Evolutionary conservation across 176 grass and related monocot species (phyloP).

Genomic region (Carex kokanica): DNA sequence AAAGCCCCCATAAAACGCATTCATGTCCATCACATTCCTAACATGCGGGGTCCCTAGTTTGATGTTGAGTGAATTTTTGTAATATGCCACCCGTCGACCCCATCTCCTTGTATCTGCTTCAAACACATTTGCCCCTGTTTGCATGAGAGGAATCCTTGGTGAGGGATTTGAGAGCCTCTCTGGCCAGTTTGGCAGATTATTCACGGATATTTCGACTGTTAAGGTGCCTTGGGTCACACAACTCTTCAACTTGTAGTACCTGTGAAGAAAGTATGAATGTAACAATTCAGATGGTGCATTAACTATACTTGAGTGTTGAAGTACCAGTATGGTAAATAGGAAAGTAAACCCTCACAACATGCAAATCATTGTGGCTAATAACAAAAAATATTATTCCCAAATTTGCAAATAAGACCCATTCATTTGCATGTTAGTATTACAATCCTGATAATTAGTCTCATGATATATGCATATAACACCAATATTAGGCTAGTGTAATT

Average conservation of each 20-base stretch:
- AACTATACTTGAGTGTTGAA: neutral
- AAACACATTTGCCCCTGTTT: conserved; percentile 51
- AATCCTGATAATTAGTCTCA: neutral
- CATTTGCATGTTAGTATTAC: neutral
- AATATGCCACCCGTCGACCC: conserved; percentile 58
- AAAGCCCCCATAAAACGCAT: conserved; percentile 81
- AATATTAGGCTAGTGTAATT: neutral
- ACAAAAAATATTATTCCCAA: neutral
- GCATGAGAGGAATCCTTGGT: conserved; percentile 51
- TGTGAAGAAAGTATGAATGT: conserved; percentile 17
- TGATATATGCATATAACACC: neutral
- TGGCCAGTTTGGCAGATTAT: conserved; percentile 64
- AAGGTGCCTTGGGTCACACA: conserved; percentile 52
- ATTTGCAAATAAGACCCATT: neutral
- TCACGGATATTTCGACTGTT: conserved; percentile 49
- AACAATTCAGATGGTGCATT: neutral
- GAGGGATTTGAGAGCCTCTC: conserved; percentile 63
- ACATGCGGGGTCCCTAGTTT: conserved; percentile 55
- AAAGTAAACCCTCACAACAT: neutral
- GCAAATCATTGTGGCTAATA: neutral
- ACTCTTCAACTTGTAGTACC: conserved; percentile 87
- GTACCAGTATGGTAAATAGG: neutral
- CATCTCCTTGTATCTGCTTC: conserved; percentile 61
- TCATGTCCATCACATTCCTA: conserved; percentile 93
- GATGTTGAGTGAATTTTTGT: conserved; percentile 76